These are phyloP conservation scores for Hypoxylon sp. DNA, from an alignment of 2,329 filamentous ascomycete species.

Conservation along the genomic window DNA sequence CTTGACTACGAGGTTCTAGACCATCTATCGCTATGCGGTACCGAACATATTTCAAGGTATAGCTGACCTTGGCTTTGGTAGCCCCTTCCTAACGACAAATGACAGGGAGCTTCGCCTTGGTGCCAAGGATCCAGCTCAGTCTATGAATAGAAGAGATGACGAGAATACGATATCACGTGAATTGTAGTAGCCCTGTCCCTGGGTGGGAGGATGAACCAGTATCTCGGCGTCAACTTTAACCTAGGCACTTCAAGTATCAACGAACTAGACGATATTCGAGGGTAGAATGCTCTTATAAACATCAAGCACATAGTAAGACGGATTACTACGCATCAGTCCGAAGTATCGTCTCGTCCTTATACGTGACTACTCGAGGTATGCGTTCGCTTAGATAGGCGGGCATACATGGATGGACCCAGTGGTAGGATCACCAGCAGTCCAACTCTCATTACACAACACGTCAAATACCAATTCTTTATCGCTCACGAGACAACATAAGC, in stretches of 20 bases:
- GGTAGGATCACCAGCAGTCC: background rate
- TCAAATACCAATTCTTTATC: background rate
- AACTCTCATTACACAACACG: background rate
- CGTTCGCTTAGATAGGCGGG: background rate
- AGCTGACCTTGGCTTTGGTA: background rate
- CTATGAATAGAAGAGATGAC: conserved; percentile 7
- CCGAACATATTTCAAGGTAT: background rate
- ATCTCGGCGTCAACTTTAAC: background rate
- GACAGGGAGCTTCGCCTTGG: background rate
- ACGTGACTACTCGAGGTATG: background rate
- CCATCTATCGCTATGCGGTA: background rate
- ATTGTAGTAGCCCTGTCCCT: background rate
- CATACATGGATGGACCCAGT: background rate
- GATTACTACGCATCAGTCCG: background rate
- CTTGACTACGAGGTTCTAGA: background rate
- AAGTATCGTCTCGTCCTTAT: background rate
- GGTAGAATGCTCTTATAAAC: background rate
- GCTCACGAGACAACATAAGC: background rate
- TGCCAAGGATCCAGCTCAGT: conserved; percentile 3
- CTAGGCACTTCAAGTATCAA: background rate
- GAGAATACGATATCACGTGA: conserved; percentile 2
- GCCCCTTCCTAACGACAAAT: background rate
- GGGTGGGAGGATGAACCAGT: background rate
- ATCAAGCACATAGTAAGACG: background rate
- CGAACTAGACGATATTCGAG: background rate